Base-by-base conservation (phyloP, 2,329 filamentous ascomycete genomes). In the Paraphoma sp. region DNA sequence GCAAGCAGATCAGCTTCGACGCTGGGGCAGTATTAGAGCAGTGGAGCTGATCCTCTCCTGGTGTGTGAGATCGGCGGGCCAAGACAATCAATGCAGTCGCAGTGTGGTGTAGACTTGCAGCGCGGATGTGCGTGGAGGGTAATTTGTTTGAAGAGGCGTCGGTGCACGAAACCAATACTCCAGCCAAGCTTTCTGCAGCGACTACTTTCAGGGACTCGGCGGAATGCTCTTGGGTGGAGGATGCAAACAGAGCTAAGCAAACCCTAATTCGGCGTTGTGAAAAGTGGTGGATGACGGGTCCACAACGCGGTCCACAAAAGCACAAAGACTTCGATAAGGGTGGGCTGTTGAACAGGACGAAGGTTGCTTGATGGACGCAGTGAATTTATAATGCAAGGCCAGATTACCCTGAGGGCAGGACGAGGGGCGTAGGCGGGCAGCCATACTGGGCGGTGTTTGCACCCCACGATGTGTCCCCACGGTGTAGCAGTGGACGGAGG, bases 111-210 rank as follows among this genome's bases (percentile, higher is more conserved):
- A 44, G 45, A 36, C 31, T 53, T 45, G 41, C 46, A 48, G 54
- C 33, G 48, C 41, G 48, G 43, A 29, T 12, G 18, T 54, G 57
- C 44, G 51, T 64, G 57, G 58, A 56, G 58, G 54, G 57, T 52
- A 59, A 67, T 63, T 62, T 65, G 65, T 65, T 62, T 64, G 57
- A 60, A 57, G 57, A 59, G 52, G 57, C 48, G 65, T 54, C 53
- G 60, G 59, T 59, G 61, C 50, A 48, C 62, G 64, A 66, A 66
- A 67, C 65, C 59, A 54, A 61, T 51, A 45, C 56, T 45, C 43
- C 57, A 58, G 65, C 67, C 67, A 67, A 67, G 60, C 18, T 28
- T 41, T 45, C 48, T 47, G 54, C 45, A 43, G 14, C n/a, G 48
- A 48, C 48, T 57, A 55, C 44, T 60, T 45, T 55, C 47, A 58